Conservation (phyloP, 345 rosid species). For the Citrus medica region DNA sequence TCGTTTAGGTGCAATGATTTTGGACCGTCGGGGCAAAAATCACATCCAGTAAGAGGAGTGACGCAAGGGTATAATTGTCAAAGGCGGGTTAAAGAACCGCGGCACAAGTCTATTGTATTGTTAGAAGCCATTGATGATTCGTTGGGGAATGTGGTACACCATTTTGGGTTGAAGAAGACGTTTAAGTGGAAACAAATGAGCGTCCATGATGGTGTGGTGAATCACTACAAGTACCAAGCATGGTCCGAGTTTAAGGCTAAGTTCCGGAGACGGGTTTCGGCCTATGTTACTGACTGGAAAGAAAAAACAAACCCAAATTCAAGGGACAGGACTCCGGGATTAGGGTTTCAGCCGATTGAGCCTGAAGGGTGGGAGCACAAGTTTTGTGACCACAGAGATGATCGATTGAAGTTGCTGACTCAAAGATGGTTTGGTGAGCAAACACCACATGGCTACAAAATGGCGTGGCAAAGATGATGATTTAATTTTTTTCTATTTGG, state of each 20-base stretch:
- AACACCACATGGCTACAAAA: conserved; percentile 24
- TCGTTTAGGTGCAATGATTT: conserved; percentile 69
- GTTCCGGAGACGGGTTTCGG: conserved; percentile 77
- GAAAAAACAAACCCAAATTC: conserved; percentile 48
- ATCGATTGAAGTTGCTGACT: conserved; percentile 46
- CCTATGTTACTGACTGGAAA: conserved; percentile 85
- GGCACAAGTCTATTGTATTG: conserved; percentile 79
- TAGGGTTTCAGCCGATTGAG: conserved; percentile 60
- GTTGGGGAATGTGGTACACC: conserved; percentile 66
- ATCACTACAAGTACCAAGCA: conserved; percentile 92
- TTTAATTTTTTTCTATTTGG: not conserved
- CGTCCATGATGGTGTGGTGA: conserved; percentile 49
- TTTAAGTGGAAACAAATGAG: conserved; percentile 35
- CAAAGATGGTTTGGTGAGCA: conserved; percentile 50
- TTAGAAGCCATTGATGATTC: conserved; percentile 57
- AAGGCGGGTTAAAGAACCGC: conserved; percentile 37
- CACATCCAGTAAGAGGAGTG: conserved; percentile 70
- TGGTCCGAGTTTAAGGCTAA: conserved; percentile 81
- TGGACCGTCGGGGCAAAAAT: conserved; percentile 60
- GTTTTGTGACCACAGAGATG: conserved; percentile 67
- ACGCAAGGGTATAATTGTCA: conserved; percentile 81
- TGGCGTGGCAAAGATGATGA: conserved; percentile 61
- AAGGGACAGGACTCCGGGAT: conserved; percentile 75
- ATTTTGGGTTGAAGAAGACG: conserved; percentile 39
- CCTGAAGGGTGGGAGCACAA: conserved; percentile 57